Base-by-base conservation (phyloP, 306 rosid species). In the Echinosophora koreensis region DNA sequence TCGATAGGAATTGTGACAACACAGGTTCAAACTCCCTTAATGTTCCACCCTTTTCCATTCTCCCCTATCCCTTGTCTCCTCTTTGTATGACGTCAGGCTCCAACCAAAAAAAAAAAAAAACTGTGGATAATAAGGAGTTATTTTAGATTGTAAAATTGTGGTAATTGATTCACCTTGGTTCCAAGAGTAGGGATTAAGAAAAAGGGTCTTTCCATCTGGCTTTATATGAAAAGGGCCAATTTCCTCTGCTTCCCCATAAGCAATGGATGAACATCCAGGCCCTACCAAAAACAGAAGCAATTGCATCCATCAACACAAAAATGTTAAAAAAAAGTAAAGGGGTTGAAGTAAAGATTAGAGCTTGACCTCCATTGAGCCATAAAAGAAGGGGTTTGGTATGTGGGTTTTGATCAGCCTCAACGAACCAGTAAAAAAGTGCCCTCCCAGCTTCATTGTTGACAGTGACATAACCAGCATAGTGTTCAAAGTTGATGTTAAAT, bases 211-310 rank as follows among this genome's bases (percentile, higher is more conserved):
- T 66, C 90, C 88, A 79, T 94, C 95, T 42, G 89, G 52, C 22
- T 80, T 74, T 60, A 92, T 87, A 77, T 92, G 95, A 81, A 94
- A 90, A 28, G 98, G 97, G 9, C 98, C 97, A 73, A 92, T 80
- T 85, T 94, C 98, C 77, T 92, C 98, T 30, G 98, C 91, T 77
- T 87, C 87, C 2, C 98, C 97, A 32, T 11, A 92, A 72, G 94
- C 98, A 80, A 92, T 89, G 52, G 97, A 94, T 28, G 98, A 94
- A 80, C 98, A 94, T 42, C 98, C 98, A 76, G 98, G 98, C 37
- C 98, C 98, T 93, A 44, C 50, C 6, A 11, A 13, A n/a, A 28
- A 44, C 50, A 14, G 32, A 32, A n/a, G 30, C 22, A 22, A 22
- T 22, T 22, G 22, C n/a, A 50, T 35, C 37, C n/a, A 50, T 14